Conservation (phyloP, 768 basidiomycete genomes). For the Gymnopilus dilepis region DNA sequence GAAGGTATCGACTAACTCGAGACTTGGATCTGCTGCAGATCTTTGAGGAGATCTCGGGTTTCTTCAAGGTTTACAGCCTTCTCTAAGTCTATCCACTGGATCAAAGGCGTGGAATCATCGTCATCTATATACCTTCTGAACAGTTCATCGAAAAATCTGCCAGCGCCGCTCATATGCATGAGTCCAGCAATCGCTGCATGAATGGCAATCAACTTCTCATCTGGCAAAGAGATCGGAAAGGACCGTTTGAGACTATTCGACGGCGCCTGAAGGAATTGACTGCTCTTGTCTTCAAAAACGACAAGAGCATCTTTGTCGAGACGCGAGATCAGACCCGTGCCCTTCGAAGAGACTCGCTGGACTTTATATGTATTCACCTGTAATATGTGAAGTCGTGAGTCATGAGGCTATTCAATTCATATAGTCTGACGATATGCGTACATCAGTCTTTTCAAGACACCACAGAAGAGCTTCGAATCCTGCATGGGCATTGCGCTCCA, state of each 20-base stretch:
- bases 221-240: conserved; percentile 11
- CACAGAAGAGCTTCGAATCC: conserved; percentile 17
- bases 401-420: not conserved
- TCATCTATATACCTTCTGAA: conserved; percentile 15
- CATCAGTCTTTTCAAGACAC: conserved; percentile 19
- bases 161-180: conserved; percentile 20
- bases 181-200: conserved; percentile 23
- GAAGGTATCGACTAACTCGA: too few species aligned
- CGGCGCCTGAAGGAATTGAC: conserved; percentile 3
- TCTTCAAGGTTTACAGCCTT: conserved; percentile 12
- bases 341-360: conserved; percentile 7
- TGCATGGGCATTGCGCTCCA: not conserved
- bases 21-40: too few species aligned
- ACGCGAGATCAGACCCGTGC: not conserved
- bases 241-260: not conserved
- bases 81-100: conserved; percentile 12
- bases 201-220: conserved; percentile 18
- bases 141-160: conserved; percentile 24
- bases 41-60: too few species aligned
- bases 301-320: conserved; percentile 9
- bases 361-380: conserved; percentile 12
- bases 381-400: not conserved
- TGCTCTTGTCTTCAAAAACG: conserved; percentile 20
- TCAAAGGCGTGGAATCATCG: not conserved
- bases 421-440: not conserved